Evolutionary conservation across 495 filamentous ascomycete genomes (phyloP).

Genomic region (Podospora comata): DNA sequence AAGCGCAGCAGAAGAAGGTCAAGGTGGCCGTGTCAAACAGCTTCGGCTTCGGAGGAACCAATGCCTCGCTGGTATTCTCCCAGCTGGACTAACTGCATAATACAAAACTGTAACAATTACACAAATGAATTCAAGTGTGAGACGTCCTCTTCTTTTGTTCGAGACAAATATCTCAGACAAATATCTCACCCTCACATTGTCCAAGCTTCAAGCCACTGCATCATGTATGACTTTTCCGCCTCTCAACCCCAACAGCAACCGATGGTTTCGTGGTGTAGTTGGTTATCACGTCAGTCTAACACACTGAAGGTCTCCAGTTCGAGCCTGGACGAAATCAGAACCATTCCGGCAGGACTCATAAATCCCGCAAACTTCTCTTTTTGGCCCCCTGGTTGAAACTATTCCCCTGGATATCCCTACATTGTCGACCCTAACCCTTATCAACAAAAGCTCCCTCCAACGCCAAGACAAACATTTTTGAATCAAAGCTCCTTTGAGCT

Average conservation of each 20-base stretch:
- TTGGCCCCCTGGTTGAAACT: background rate
- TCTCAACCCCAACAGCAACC: too few species aligned
- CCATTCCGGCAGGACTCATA: background rate
- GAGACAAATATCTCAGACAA: too few species aligned
- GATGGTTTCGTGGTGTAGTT: too few species aligned
- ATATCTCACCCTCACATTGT: too few species aligned
- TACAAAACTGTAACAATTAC: too few species aligned
- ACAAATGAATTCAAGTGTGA: too few species aligned
- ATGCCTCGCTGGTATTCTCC: conserved; percentile 82
- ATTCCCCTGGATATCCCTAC: background rate
- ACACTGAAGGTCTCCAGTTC: too few species aligned
- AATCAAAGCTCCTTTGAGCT: conserved; percentile 8
- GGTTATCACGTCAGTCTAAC: too few species aligned
- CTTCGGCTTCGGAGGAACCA: conserved; percentile 97
- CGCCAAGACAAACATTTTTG: conserved; percentile 14
- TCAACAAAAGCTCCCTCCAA: background rate
- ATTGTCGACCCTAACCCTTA: conserved; percentile 29
- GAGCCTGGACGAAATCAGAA: too few species aligned
- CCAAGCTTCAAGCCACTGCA: too few species aligned
- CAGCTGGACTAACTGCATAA: conserved; percentile 33
- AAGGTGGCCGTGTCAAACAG: conserved; percentile 85
- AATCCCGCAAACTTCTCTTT: background rate
- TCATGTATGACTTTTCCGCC: too few species aligned
- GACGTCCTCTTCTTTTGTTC: too few species aligned
- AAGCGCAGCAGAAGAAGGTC: conserved; percentile 65